Base-by-base conservation (phyloP, 257 asterid genomes). In the Penstemon barbatus region DNA sequence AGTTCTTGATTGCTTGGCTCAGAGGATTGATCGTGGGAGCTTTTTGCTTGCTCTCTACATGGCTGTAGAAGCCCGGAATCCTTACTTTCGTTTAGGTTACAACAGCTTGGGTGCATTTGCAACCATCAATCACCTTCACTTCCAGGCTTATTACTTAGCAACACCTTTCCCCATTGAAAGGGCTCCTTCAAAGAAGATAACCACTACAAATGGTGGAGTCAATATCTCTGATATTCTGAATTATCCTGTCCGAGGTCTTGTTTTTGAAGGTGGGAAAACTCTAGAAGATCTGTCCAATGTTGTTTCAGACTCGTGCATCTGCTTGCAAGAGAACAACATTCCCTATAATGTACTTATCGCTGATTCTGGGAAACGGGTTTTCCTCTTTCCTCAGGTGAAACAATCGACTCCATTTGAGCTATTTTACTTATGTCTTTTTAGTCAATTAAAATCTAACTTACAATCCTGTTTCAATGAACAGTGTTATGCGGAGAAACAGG, bases 31-130 rank as follows among this genome's bases (percentile, higher is more conserved):
- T 56, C 78, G 77, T 0, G 83, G 84, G 60, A 90, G 95, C 92
- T 87, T 93, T 81, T 79, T 84, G 75, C 94, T 90, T 39, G 99
- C 97, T 44, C 86, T 93, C 6, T 15, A 84, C 84, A 82, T 93
- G 96, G 97, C 96, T 74, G 87, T 74, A 1, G 96, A 93, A 82
- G 91, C 97, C 1, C 87, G 86, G 40, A 83, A 79, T 69, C 97
- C 97, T 19, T 88, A 85, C 80, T 93, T 88, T 78, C 92, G 99
- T 3, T 63, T 93, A 86, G 99, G 99, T 44, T 93, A 93, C 84
- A 90, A 90, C 75, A 93, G 99, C 84, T 75, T 93, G 86, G 99
- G 99, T 52, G 99, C 99, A 54, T 93, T 93, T 80, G 99, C 96
- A 61, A 93, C 99, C 65, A 90, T 93, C 81, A 93, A 93, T 59